Base-by-base conservation (phyloP, 495 filamentous ascomycete genomes). In the Penicillium steckii region DNA sequence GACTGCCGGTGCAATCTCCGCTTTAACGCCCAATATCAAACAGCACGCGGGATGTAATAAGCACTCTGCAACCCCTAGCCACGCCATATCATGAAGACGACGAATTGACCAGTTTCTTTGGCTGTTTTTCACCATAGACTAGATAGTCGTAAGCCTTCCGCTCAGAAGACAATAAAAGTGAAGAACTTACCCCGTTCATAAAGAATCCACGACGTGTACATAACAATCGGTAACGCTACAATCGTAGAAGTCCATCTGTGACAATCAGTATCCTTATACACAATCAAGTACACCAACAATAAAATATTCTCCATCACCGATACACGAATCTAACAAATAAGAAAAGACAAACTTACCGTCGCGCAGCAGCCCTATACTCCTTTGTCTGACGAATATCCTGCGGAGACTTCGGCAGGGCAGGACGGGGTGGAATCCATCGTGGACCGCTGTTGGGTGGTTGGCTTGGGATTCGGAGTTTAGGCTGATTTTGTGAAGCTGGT, bases 181-280 rank as follows among this genome's bases (percentile, higher is more conserved):
- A 25, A 22, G 8, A 50, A 64, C 60, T 56, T 17, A 66, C 63
- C 17, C 4, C 63, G 43, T 37, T 66, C 63, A 54, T 59, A 66
- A 9, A 66, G 48, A 46, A 64, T 46, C 33, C 50, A 66, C 3
- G 63, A 61, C 7, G 60, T 64, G 21, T 49, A 77, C 56, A 81
- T 76, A 60, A 80, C 68, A 45, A 79, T 78, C 30, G 65, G 79
- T 18, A 81, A 70, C 1, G 74, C 79, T 3, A 82, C 80, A 55
- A 78, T 80, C 18, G 74, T 71, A 15, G 76, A 75, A 40, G 57
- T 76, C 48, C 71, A 80, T 30, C 74, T 81, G 32, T 56, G 45
- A 8, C 13, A 52, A 9, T 58, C 40, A 54, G 44, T 21, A 22
- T 29, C 17, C 17, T 21, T 8, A 26, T 9, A 19, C 29, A 53